phyloP scores from a whole-genome alignment of 371 early-diverging fungal genomes.

The Syncephalastrum contaminatum region DNA sequence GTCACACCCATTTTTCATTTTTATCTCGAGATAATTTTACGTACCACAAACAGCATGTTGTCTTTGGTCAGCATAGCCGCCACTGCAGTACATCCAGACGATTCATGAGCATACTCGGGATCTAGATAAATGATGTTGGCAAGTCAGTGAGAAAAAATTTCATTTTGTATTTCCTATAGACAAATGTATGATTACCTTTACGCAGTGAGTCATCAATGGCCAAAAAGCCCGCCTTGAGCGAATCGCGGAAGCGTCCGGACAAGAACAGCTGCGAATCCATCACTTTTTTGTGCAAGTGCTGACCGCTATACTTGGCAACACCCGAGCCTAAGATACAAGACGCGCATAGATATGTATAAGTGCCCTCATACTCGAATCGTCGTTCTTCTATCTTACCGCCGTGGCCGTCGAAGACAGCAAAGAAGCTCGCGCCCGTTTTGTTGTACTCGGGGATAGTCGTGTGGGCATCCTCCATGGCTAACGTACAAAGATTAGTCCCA shows the following conservation, averaged over 20 bases:
- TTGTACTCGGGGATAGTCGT: conserved; percentile 76
- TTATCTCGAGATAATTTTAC: too few relatives aligned
- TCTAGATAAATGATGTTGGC: conserved; percentile 39
- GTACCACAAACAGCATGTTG: conserved; percentile 45
- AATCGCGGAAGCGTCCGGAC: conserved; percentile 59
- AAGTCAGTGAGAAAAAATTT: background rate
- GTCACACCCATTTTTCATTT: background rate
- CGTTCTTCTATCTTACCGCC: conserved; percentile 63
- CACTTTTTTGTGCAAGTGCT: conserved; percentile 69
- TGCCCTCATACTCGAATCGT: background rate
- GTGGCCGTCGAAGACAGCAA: conserved; percentile 97
- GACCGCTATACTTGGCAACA: conserved; percentile 87
- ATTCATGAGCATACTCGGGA: conserved; percentile 65
- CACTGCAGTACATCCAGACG: conserved; percentile 96
- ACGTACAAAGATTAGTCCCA: too few relatives aligned
- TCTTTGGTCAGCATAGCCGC: conserved; percentile 74
- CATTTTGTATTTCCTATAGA: background rate
- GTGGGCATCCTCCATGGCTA: conserved; percentile 97
- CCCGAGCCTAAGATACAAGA: conserved; percentile 48
- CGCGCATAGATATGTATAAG: background rate
- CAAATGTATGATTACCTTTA: conserved; percentile 41
- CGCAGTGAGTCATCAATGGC: conserved; percentile 79
- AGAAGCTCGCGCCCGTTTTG: conserved; percentile 70
- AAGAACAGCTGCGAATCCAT: conserved; percentile 62
- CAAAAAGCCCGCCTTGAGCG: conserved; percentile 81